A percentile compares a stretch with the other conserved stretches of the same genome.
These are phyloP conservation scores for Sporisorium iseilematis-ciliati DNA, from an alignment of 1,284 basidiomycete species.

Conservation along the genomic window DNA sequence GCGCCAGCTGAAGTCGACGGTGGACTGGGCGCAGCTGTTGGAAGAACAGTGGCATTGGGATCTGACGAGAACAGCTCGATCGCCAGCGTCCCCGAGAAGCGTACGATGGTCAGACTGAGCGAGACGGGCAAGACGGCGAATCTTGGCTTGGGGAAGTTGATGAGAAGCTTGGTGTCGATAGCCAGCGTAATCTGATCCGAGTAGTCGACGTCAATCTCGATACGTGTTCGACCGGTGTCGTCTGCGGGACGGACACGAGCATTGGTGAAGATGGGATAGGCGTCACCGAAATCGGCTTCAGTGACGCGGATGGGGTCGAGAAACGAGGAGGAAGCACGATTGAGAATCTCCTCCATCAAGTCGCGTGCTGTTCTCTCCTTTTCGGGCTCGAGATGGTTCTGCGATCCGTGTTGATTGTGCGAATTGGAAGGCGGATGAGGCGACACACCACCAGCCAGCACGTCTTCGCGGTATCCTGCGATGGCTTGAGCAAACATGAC, in stretches of 20 bases:
- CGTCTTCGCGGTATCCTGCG: constrained; percentile 69
- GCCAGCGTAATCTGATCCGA: constrained; percentile 73
- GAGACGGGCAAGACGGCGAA: constrained; percentile 75
- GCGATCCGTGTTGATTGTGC: constrained; percentile 6
- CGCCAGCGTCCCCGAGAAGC: constrained; percentile 73
- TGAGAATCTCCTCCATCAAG: constrained; percentile 66
- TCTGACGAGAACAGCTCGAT: constrained; percentile 36
- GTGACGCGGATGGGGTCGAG: constrained; percentile 74
- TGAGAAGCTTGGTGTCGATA: constrained; percentile 74
- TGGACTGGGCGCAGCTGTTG: constrained; percentile 19
- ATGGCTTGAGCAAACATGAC: constrained; percentile 74
- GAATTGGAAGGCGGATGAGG: constrained; percentile 15
- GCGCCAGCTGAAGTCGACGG: constrained; percentile 69
- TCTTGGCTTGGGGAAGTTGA: constrained; percentile 74
- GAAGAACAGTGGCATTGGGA: constrained; percentile 30
- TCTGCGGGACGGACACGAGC: constrained; percentile 74
- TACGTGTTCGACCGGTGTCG: constrained; percentile 72
- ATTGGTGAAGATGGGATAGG: constrained; percentile 73
- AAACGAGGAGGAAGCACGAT: constrained; percentile 45
- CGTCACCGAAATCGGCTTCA: constrained; percentile 73
- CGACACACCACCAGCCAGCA: constrained; percentile 69
- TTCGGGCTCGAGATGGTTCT: constrained; percentile 28
- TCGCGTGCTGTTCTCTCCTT: constrained; percentile 52
- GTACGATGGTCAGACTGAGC: constrained; percentile 73
- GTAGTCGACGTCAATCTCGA: constrained; percentile 75